Evolutionary conservation across 192 early-diverging fungal species (phyloP).

Genomic region (Allomyces javanicus): DNA sequence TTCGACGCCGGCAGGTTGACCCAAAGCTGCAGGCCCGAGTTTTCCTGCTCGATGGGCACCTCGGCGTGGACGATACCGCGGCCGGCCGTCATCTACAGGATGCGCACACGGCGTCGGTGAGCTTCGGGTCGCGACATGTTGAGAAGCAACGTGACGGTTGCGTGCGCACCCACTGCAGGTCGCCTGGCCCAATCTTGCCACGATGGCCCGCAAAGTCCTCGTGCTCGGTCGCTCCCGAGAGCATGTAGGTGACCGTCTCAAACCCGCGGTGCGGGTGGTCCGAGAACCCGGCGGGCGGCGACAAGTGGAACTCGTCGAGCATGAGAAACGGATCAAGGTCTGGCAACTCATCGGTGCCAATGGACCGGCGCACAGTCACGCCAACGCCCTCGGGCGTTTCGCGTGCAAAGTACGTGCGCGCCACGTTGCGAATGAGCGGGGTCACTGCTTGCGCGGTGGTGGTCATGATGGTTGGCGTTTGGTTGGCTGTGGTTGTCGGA

Average conservation of each 20-base stretch:
- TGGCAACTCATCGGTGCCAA: slow-evolving; percentile 40
- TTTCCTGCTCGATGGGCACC: slow-evolving; percentile 18
- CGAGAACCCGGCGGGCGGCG: slow-evolving; percentile 17
- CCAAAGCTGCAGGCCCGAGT: slow-evolving; percentile 39
- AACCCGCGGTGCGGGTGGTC: slow-evolving; percentile 41
- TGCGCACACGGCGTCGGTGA: too few relatives aligned
- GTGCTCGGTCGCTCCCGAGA: slow-evolving; percentile 33
- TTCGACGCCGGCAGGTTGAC: slow-evolving; percentile 36
- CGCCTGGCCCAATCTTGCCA: slow-evolving; percentile 25
- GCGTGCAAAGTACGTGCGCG: slow-evolving; percentile 5
- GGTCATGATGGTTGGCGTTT: too few relatives aligned
- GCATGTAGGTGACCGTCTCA: slow-evolving; percentile 45
- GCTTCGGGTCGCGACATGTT: not conserved
- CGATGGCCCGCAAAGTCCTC: slow-evolving; percentile 35
- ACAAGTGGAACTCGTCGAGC: slow-evolving; percentile 13
- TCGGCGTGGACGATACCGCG: slow-evolving; percentile 42
- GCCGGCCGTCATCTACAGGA: slow-evolving; percentile 36
- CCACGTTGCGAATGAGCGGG: too few relatives aligned
- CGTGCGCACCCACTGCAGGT: slow-evolving; percentile 21
- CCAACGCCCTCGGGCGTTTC: slow-evolving; percentile 61
- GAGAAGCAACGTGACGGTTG: not conserved
- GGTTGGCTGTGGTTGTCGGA: too few relatives aligned
- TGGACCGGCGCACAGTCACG: slow-evolving; percentile 54
- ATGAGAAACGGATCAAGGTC: slow-evolving; percentile 26
- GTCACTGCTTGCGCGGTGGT: too few relatives aligned